Conservation (phyloP, 2,329 filamentous ascomycete species). For the Parastagonospora avenae region DNA sequence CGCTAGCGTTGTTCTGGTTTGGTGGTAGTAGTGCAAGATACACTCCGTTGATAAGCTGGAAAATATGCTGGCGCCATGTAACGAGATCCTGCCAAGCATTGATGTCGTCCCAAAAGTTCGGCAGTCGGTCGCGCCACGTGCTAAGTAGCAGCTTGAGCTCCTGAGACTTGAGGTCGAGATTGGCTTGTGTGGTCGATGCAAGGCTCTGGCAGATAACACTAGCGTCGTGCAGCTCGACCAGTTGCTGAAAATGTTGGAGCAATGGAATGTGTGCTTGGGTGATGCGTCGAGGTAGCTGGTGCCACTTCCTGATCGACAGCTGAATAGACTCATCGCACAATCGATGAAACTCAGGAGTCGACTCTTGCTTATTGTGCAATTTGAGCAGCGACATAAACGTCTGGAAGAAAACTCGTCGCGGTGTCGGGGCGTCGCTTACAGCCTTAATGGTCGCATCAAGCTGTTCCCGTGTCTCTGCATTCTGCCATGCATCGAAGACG, state of each 20-base stretch:
- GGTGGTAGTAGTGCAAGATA: conserved; percentile 85
- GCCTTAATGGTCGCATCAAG: conserved; percentile 94
- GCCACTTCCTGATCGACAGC: conserved; percentile 96
- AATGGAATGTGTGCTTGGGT: conserved; percentile 95
- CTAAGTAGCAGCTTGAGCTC: conserved; percentile 93
- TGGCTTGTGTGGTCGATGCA: conserved; percentile 78
- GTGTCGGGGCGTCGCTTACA: conserved; percentile 95
- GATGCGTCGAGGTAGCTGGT: conserved; percentile 90
- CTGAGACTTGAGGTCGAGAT: conserved; percentile 91
- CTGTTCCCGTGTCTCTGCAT: conserved; percentile 81
- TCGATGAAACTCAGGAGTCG: conserved; percentile 78
- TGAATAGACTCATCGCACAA: conserved; percentile 97
- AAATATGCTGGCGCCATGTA: conserved; percentile 99
- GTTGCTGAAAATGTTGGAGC: conserved; percentile 95
- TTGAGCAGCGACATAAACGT: conserved; percentile 97
- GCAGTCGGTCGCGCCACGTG: conserved; percentile 92
- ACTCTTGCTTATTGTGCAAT: conserved; percentile 87
- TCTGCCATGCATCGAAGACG: conserved; percentile 93
- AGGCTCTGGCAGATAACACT: conserved; percentile 95
- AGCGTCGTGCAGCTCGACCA: conserved; percentile 96
- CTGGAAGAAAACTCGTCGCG: conserved; percentile 93
- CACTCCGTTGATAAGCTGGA: conserved; percentile 92
- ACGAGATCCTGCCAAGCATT: conserved; percentile 99
- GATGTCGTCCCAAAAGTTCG: conserved; percentile 99
- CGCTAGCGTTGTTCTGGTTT: conserved; percentile 75